These are phyloP conservation scores for Saccharomyces pastorianus DNA, from an alignment of 1,139 yeast genomes.

Conservation along the genomic window DNA sequence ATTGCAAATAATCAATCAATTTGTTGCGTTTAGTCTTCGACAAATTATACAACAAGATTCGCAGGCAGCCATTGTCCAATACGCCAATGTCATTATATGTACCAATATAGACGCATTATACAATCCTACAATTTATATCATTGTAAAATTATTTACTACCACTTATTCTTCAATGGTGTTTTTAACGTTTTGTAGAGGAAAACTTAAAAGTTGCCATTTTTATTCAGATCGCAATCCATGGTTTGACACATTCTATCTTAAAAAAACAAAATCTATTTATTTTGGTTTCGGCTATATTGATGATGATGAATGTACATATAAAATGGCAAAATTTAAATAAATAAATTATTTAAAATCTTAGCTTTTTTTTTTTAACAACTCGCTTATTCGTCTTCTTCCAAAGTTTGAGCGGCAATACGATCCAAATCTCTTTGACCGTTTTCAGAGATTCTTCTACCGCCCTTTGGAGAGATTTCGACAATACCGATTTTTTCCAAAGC, in stretches of 20 bases:
- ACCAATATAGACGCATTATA: not conserved
- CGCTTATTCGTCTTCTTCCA: conserved; percentile 75
- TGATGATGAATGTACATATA: conserved; percentile 9
- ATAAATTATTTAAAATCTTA: conserved; percentile 3
- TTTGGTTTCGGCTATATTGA: not conserved
- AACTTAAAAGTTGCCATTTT: no score
- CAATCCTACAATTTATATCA: not conserved
- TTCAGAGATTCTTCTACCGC: conserved; percentile 99
- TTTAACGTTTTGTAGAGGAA: not conserved
- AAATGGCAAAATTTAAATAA: conserved; percentile 8
- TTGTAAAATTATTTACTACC: not conserved
- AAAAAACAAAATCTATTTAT: not conserved
- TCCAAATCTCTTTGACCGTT: conserved; percentile 99
- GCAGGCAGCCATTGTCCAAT: not conserved
- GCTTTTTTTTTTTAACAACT: conserved; percentile 4
- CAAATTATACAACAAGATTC: not conserved
- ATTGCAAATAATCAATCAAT: not conserved
- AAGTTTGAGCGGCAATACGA: conserved; percentile 99
- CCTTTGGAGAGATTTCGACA: conserved; percentile 92
- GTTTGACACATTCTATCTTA: not conserved
- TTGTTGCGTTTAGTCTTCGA: not conserved
- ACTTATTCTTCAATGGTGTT: not conserved
- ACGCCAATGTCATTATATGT: not conserved
- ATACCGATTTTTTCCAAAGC: conserved; percentile 98
- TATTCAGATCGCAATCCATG: not conserved